Base-by-base conservation (phyloP, 2,329 filamentous ascomycete genomes). In the Talaromyces sp. region DNA sequence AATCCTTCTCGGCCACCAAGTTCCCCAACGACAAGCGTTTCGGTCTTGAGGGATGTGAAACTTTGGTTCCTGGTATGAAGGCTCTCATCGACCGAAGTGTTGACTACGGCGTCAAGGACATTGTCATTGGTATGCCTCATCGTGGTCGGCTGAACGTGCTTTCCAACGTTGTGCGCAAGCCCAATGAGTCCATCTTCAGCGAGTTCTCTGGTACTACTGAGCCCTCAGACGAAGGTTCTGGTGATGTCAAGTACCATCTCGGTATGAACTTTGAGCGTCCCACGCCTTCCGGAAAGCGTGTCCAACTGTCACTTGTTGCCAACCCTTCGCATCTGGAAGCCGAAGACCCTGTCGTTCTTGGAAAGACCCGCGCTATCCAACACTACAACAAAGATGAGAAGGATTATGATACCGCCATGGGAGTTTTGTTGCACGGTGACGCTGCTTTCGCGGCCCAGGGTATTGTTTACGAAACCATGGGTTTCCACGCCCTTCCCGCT, bases 211-310 rank as follows among this genome's bases (percentile, higher is more conserved):
- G 95, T 70, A 91, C 89, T 54, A 82, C 90, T 27, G 92, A 91
- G 73, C 91, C 91, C 60, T 90, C 91, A 69, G 95, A 98, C 69
- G 94, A 99, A 81, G 95, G 95, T 63, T 98, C 95, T 62, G 95
- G 95, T 71, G 95, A 99, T 77, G 95, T 99, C 79, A 99, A 99
- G 81, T 99, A 99, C 82, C 95, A 99, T 82, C 83, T 99, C 72
- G 95, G 95, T 75, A 99, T 99, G 95, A 99, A 99, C 84, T 99
- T 99, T 69, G 95, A 99, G 83, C 92, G 95, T 66, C 95, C 95
- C 60, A 99, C 95, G 9, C 95, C 95, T 63, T 98, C 94, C 51
- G 95, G 95, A 71, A 98, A 98, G 86, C 95, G 95, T 66, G 95
- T 99, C n/a, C 95, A 99, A 82, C 87, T 99, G 60, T 99, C 95